These are phyloP conservation scores for Aureobasidium pullulans DNA, from an alignment of 2,329 filamentous ascomycete genomes.

Conservation along the genomic window DNA sequence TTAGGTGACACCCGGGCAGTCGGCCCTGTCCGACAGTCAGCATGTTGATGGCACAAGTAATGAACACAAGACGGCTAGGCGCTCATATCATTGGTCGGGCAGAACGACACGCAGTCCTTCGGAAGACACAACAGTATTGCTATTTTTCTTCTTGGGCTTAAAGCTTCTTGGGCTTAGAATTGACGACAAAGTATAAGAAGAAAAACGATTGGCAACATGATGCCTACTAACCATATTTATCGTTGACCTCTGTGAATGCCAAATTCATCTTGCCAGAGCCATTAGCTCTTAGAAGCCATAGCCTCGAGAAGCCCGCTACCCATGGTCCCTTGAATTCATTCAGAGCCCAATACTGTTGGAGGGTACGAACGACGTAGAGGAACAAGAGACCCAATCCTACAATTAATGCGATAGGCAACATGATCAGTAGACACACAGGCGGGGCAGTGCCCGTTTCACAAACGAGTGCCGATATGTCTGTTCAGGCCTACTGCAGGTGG, in stretches of 20 bases:
- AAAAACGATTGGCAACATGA: background rate
- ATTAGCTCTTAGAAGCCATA: slow-evolving; percentile 32
- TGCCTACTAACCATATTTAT: slow-evolving; percentile 29
- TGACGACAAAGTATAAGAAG: background rate
- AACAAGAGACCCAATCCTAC: slow-evolving; percentile 1
- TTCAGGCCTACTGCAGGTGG: slow-evolving; percentile 2
- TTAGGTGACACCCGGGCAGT: slow-evolving; percentile 31
- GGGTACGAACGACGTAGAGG: slow-evolving; percentile 19
- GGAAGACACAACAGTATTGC: background rate
- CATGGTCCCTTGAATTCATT: slow-evolving; percentile 32
- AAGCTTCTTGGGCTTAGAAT: background rate
- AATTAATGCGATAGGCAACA: slow-evolving; percentile 7
- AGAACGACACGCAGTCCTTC: background rate
- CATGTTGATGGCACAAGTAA: background rate
- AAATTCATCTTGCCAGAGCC: slow-evolving; percentile 32
- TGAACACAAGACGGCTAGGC: background rate
- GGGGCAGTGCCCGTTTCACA: background rate
- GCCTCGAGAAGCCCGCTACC: slow-evolving; percentile 30
- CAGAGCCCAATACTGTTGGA: slow-evolving; percentile 27
- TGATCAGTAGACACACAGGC: background rate
- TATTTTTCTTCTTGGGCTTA: background rate
- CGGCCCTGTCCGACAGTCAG: slow-evolving; percentile 24
- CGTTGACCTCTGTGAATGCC: slow-evolving; percentile 30
- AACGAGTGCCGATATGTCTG: background rate
- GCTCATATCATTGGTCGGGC: background rate